phyloP scores from a whole-genome alignment of 192 early-diverging fungal species.

The Backusella psychrophila region DNA sequence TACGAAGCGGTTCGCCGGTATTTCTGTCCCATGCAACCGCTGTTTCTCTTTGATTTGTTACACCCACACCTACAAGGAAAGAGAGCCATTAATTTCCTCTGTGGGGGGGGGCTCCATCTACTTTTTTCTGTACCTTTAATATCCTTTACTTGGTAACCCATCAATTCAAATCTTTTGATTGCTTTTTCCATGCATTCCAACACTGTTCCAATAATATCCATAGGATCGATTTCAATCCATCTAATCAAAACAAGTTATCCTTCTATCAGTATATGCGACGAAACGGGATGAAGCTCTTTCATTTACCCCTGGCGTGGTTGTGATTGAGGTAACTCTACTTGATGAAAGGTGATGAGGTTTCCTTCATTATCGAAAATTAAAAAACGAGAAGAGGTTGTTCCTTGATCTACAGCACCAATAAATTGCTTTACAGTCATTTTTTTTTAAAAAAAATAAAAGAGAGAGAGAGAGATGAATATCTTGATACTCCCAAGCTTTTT shows the following conservation, averaged over 20 bases:
- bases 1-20: conserved; percentile 77
- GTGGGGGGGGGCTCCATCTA: too few species aligned
- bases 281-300: not conserved
- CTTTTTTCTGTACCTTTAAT: conserved; percentile 26
- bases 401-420: conserved; percentile 89
- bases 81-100: not conserved
- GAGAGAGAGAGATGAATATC: not conserved
- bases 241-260: conserved; percentile 27
- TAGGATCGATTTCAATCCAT: conserved; percentile 89
- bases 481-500: not conserved
- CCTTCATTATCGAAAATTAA: conserved; percentile 84
- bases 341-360: conserved; percentile 64
- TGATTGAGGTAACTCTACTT: conserved; percentile 77
- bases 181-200: conserved; percentile 64
- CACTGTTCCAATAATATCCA: conserved; percentile 69
- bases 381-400: conserved; percentile 89
- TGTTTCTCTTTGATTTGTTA: conserved; percentile 96
- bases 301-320: conserved; percentile 69
- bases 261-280: not conserved
- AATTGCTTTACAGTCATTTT: conserved; percentile 29
- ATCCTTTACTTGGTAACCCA: conserved; percentile 55
- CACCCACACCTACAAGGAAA: conserved; percentile 60
- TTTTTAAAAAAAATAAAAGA: not conserved
- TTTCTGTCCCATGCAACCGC: conserved; percentile 80
- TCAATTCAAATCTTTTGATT: conserved; percentile 56